A percentile compares a stretch with the other conserved stretches of the same genome.
Evolutionary conservation across 106 monocot genomes (phyloP).

Genomic region (Cymbidium sinense): DNA sequence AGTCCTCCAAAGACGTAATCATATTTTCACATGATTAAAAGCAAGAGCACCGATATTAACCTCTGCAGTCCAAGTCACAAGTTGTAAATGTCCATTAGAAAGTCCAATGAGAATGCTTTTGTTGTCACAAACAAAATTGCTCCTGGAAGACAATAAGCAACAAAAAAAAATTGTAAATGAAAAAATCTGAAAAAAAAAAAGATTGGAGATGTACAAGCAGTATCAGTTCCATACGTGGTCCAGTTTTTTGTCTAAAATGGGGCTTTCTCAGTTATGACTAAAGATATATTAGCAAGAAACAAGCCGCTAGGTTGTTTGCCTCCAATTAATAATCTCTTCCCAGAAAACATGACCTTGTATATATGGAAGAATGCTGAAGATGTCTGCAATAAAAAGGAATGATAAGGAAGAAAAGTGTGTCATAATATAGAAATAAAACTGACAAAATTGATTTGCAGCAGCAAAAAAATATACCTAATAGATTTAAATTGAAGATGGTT

Average conservation of each 20-base stretch:
- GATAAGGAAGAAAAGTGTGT: background rate
- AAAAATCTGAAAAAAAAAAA: background rate
- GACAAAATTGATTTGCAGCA: background rate
- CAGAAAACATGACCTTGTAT: conserved; percentile 69
- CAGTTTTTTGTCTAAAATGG: conserved; percentile 55
- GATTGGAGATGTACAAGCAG: background rate
- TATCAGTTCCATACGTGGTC: conserved; percentile 41
- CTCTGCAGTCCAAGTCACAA: conserved; percentile 89
- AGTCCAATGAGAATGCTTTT: conserved; percentile 80
- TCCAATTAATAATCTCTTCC: conserved; percentile 65
- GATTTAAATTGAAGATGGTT: background rate
- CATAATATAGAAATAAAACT: background rate
- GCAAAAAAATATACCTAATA: background rate
- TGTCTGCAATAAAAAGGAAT: conserved; percentile 48
- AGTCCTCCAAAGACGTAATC: background rate
- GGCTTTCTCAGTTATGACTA: conserved; percentile 64
- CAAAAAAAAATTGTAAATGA: background rate
- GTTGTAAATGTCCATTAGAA: conserved; percentile 64
- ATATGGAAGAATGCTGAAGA: conserved; percentile 67
- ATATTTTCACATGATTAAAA: background rate
- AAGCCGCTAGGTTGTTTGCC: conserved; percentile 64
- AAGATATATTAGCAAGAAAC: conserved; percentile 65
- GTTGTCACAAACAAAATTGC: conserved; percentile 92
- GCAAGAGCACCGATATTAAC: conserved; percentile 25
- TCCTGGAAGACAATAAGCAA: conserved; percentile 43